Evolutionary conservation across 352 stramenopile genomes (phyloP).

Genomic region (Globisporangium spiculum): DNA sequence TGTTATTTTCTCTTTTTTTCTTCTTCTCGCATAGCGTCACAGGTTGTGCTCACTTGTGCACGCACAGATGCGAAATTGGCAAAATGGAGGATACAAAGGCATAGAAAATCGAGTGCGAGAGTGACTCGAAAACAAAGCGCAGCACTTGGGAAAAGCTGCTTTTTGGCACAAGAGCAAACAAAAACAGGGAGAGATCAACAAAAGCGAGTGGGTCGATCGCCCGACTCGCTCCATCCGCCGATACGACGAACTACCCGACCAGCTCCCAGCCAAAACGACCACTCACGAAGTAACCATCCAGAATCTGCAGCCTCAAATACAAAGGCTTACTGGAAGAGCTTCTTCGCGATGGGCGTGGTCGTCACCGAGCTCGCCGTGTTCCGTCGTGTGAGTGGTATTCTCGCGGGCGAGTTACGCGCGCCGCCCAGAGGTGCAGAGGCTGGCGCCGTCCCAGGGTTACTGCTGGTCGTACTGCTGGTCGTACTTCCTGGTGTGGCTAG

Average conservation of each 20-base stretch:
- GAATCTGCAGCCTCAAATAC: not conserved
- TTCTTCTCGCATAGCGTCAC: not conserved
- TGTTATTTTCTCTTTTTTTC: not conserved
- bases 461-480: constrained; percentile 17
- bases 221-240: not conserved
- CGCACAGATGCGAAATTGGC: not conserved
- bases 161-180: constrained; percentile 8
- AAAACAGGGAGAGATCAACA: constrained; percentile 1
- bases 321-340: constrained; percentile 26
- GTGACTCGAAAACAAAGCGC: not conserved
- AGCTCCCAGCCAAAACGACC: not conserved
- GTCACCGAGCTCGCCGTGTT: constrained; percentile 8
- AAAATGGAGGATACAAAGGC: too few relatives aligned
- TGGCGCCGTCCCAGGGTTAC: not conserved
- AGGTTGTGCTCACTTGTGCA: not conserved
- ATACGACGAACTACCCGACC: not conserved
- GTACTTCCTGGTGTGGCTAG: constrained; percentile 12
- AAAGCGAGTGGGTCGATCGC: not conserved
- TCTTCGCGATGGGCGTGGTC: constrained; percentile 32
- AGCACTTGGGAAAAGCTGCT: constrained; percentile 4
- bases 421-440: not conserved
- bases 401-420: constrained; percentile 20
- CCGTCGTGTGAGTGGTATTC: constrained; percentile 14
- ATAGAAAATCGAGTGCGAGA: not conserved
- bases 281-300: not conserved